A percentile compares a stretch with the other conserved stretches of the same genome.
phyloP scores from a whole-genome alignment of 2,329 filamentous ascomycete genomes.

The Fusarium keratoplasticum region DNA sequence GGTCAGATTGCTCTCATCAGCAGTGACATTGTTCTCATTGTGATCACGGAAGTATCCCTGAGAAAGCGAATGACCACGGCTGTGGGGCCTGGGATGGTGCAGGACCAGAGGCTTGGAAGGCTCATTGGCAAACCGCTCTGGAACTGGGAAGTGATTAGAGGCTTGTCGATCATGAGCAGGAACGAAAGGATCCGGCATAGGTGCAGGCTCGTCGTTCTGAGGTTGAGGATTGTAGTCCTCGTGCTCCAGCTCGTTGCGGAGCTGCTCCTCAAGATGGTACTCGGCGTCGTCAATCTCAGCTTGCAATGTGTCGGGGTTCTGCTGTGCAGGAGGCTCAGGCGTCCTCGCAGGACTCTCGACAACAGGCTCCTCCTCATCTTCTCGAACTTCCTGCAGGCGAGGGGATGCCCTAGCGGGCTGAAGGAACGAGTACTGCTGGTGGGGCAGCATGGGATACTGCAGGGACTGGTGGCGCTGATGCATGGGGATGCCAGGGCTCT shows the following conservation, averaged over 20 bases:
- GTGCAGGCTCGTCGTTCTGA: constrained; percentile 44
- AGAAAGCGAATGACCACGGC: constrained; percentile 76
- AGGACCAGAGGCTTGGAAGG: constrained; percentile 67
- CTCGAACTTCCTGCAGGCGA: constrained; percentile 77
- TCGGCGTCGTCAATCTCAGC: constrained; percentile 88
- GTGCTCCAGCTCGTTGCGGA: constrained; percentile 82
- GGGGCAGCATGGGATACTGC: constrained; percentile 68
- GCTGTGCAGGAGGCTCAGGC: constrained; percentile 60
- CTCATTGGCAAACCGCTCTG: constrained; percentile 65
- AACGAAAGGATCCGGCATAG: constrained; percentile 39
- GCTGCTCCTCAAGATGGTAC: constrained; percentile 84
- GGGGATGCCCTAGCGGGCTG: constrained; percentile 68
- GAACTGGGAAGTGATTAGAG: constrained; percentile 61
- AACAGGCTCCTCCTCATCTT: constrained; percentile 74
- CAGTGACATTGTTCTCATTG: constrained; percentile 52
- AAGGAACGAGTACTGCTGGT: constrained; percentile 66
- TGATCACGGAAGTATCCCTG: constrained; percentile 73
- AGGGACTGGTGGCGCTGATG: constrained; percentile 71
- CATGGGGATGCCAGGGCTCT: constrained; percentile 58
- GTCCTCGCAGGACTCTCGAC: constrained; percentile 66
- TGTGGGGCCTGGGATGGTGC: constrained; percentile 81
- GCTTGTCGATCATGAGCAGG: constrained; percentile 55
- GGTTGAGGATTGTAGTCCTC: constrained; percentile 79
- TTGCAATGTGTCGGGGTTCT: constrained; percentile 78
- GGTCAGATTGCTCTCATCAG: constrained; percentile 33